Percentiles rank a stretch among this genome's conserved stretches.
These are phyloP conservation scores for Scalesia atractyloides DNA, from an alignment of 129 eudicot species.

Conservation along the genomic window DNA sequence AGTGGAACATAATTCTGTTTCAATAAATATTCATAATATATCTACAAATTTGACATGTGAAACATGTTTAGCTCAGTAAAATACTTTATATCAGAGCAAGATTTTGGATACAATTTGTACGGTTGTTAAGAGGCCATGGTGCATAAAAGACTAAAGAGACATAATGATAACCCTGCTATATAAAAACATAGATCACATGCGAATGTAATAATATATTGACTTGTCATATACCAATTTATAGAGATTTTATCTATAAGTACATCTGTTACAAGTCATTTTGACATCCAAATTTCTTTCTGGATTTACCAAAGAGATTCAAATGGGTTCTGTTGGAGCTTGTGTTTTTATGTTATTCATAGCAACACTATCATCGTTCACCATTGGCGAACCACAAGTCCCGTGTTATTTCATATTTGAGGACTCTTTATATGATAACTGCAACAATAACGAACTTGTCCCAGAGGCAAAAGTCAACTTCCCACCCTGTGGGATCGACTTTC, in stretches of 20 bases:
- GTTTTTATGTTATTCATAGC: constrained; percentile 14
- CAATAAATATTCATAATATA: background rate
- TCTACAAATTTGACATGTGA: constrained; percentile 4
- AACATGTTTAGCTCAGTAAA: background rate
- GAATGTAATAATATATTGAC: constrained; percentile 1
- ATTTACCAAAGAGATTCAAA: background rate
- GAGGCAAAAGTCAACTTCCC: constrained; percentile 40
- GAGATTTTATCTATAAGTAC: constrained; percentile 23
- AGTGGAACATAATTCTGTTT: too few relatives aligned
- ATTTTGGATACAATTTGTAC: constrained; percentile 23
- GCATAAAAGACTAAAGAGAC: background rate
- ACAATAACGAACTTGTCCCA: constrained; percentile 45
- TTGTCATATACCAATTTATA: background rate
- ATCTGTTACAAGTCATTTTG: background rate
- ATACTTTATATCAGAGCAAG: background rate
- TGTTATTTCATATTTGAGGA: constrained; percentile 59
- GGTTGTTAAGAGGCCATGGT: constrained; percentile 21
- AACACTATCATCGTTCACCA: background rate
- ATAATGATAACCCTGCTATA: constrained; percentile 14
- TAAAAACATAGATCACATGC: constrained; percentile 36
- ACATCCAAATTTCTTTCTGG: constrained; percentile 21
- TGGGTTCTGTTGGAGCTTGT: constrained; percentile 10
- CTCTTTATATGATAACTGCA: constrained; percentile 53
- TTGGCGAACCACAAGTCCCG: constrained; percentile 38
- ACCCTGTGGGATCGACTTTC: constrained; percentile 56